Conservation (phyloP, 2,329 filamentous ascomycete species). For the Stylonectria norvegica region DNA sequence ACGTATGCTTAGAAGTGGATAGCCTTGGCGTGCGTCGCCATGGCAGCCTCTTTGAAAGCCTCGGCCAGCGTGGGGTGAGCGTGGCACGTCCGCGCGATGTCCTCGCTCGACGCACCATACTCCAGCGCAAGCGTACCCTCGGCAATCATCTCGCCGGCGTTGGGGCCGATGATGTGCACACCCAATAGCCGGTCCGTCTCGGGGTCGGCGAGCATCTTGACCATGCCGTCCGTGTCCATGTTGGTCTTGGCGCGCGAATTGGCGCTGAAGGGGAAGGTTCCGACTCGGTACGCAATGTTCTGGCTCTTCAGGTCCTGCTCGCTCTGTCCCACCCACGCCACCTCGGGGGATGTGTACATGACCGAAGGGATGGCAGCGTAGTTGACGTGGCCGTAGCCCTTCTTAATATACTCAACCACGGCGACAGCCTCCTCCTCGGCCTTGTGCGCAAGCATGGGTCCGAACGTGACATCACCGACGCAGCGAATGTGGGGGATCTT, state of each 20-base stretch:
- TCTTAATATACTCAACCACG: constrained; percentile 94
- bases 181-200: constrained; percentile 95
- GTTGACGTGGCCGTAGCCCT: constrained; percentile 98
- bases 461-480: constrained; percentile 94
- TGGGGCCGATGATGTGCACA: constrained; percentile 93
- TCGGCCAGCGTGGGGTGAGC: constrained; percentile 94
- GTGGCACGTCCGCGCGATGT: constrained; percentile 91
- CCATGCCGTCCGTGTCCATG: constrained; percentile 88
- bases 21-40: constrained; percentile 92
- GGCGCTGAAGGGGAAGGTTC: constrained; percentile 94
- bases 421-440: constrained; percentile 97
- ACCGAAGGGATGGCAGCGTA: constrained; percentile 96
- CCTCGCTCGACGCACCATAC: constrained; percentile 93
- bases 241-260: constrained; percentile 99
- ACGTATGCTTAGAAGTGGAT: constrained; percentile 84
- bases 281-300: constrained; percentile 87
- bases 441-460: constrained; percentile 99
- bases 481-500: constrained; percentile 96
- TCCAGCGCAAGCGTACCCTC: constrained; percentile 93
- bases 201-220: constrained; percentile 95
- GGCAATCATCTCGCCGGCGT: constrained; percentile 98
- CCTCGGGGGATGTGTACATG: constrained; percentile 99
- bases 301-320: constrained; percentile 92
- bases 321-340: constrained; percentile 97
- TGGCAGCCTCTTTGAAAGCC: constrained; percentile 99